These are phyloP conservation scores for Pythium aquatile DNA, from an alignment of 352 stramenopile genomes.

Conservation along the genomic window DNA sequence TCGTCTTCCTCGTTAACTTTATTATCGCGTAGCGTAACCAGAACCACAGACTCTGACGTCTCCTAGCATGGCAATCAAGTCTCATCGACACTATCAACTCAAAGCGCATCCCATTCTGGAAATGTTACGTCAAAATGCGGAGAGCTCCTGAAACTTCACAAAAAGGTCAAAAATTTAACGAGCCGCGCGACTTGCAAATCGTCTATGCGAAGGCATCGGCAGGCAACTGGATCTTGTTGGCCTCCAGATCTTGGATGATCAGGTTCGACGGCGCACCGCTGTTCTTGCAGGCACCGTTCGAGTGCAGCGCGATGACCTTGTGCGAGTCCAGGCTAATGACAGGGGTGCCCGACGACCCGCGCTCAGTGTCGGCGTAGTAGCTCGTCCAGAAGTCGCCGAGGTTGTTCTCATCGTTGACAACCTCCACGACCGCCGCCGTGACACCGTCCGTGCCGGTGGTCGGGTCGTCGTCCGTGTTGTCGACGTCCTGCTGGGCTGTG, in stretches of 20 bases:
- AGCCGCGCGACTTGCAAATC: background rate
- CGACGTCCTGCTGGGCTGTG: constrained; percentile 29
- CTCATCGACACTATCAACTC: background rate
- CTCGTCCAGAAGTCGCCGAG: constrained; percentile 28
- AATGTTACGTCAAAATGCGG: background rate
- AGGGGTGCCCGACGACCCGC: constrained; percentile 31
- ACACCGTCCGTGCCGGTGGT: constrained; percentile 20
- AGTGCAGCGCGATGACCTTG: constrained; percentile 34
- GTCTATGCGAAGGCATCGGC: constrained; percentile 39
- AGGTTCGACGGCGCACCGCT: constrained; percentile 35
- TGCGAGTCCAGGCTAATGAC: constrained; percentile 28
- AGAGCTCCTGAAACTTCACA: background rate
- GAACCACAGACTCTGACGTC: no score
- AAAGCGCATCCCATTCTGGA: background rate
- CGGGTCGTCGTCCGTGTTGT: constrained; percentile 33
- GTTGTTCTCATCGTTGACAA: constrained; percentile 29
- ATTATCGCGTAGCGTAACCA: background rate
- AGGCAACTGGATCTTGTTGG: constrained; percentile 33
- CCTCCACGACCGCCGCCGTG: constrained; percentile 22
- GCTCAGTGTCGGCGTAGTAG: constrained; percentile 39
- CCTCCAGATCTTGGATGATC: constrained; percentile 39
- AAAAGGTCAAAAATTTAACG: background rate
- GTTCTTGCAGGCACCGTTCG: constrained; percentile 34
- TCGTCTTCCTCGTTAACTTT: background rate
- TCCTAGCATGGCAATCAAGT: background rate